Percentiles rank a stretch among this genome's conserved stretches.
phyloP scores from a whole-genome alignment of 768 basidiomycete genomes.

The Pisolithus tinctorius region DNA sequence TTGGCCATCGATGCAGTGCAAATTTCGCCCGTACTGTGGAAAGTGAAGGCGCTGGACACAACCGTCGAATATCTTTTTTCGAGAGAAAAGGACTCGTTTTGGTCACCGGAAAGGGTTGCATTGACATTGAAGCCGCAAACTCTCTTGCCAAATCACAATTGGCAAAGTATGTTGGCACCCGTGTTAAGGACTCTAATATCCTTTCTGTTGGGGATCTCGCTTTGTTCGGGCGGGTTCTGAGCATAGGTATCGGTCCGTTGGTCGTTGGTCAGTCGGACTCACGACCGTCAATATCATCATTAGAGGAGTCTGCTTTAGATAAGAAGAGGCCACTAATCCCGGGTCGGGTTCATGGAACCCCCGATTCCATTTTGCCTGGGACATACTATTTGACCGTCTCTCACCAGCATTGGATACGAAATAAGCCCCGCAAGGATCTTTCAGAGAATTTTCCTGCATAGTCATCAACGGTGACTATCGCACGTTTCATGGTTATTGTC shows the following conservation, averaged over 20 bases:
- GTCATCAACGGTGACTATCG: constrained; percentile 79
- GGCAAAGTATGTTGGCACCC: constrained; percentile 58
- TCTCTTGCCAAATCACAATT: constrained; percentile 53
- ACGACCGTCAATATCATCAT: constrained; percentile 7
- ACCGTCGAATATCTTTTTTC: constrained; percentile 47
- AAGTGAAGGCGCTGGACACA: constrained; percentile 49
- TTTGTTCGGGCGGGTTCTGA: constrained; percentile 68
- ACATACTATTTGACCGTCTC: constrained; percentile 68
- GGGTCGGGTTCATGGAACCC: constrained; percentile 72
- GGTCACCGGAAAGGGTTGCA: constrained; percentile 90
- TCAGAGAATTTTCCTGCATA: constrained; percentile 77
- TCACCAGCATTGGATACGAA: constrained; percentile 42
- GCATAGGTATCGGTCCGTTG: constrained; percentile 40
- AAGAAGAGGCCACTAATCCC: constrained; percentile 45
- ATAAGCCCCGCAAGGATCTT: constrained; percentile 44
- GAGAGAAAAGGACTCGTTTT: constrained; percentile 25
- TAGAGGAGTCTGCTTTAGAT: constrained; percentile 51
- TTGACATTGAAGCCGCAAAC: constrained; percentile 65
- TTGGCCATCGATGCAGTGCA: constrained; percentile 56
- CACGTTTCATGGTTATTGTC: not conserved
- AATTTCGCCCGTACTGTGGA: constrained; percentile 63
- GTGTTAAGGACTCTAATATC: constrained; percentile 70
- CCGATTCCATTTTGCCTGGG: constrained; percentile 90
- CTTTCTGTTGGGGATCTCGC: constrained; percentile 65
- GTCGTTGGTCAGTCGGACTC: not conserved